These are phyloP conservation scores for Brassica napus DNA, from an alignment of 345 rosid species.

Conservation along the genomic window Da-Ae NC_063449.1:39929501-39930000, in stretches of 20 bases:
- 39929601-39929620: slow-evolving; percentile 60
- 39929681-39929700: slow-evolving; percentile 56
- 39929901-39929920: slow-evolving; percentile 47
- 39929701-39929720: slow-evolving; percentile 59
- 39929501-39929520: slow-evolving; percentile 57
- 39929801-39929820: no score
- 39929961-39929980: slow-evolving; percentile 1
- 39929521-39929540: slow-evolving; percentile 60
- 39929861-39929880: slow-evolving; percentile 3
- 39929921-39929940: background rate
- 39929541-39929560: slow-evolving; percentile 60
- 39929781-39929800: no score
- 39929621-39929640: slow-evolving; percentile 49
- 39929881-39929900: slow-evolving; percentile 45
- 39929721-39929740: slow-evolving; percentile 51
- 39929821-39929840: no score
- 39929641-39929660: slow-evolving; percentile 57
- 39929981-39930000: slow-evolving; percentile 1
- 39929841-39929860: no score
- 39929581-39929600: slow-evolving; percentile 52
- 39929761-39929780: no score
- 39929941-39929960: background rate
- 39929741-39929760: slow-evolving; percentile 38
- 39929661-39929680: slow-evolving; percentile 65
- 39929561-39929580: slow-evolving; percentile 56